Conservation (phyloP, 2,329 filamentous ascomycete genomes). For the Exophiala xenobiotica region DNA sequence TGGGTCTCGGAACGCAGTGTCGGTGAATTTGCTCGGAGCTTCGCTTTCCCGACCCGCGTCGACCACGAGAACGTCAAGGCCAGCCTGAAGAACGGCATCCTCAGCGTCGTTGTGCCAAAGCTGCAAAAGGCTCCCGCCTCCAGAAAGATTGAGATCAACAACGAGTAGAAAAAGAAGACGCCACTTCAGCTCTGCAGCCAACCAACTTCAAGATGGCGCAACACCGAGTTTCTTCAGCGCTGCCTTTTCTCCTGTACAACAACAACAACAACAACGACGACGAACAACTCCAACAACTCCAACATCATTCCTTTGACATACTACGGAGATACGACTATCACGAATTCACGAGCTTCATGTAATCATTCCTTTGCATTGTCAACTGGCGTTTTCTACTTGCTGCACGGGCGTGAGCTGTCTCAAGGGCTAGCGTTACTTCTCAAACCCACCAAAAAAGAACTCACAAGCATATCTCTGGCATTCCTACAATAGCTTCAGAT, state of each 20-base stretch:
- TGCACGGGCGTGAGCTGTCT: not conserved
- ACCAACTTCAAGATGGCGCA: not conserved
- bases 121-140: constrained; percentile 38
- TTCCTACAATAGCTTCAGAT: too few species aligned
- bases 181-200: not conserved
- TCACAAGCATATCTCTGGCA: not conserved
- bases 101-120: constrained; percentile 60
- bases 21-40: constrained; percentile 60
- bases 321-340: too few species aligned
- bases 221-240: not conserved
- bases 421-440: not conserved
- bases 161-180: constrained; percentile 12
- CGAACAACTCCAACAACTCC: not conserved
- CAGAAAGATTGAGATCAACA: constrained; percentile 20
- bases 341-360: not conserved
- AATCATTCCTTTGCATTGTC: not conserved
- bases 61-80: constrained; percentile 63
- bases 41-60: constrained; percentile 58
- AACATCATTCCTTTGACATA: too few species aligned
- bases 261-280: not conserved
- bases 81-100: constrained; percentile 60
- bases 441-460: not conserved
- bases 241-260: not conserved
- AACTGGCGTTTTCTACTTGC: not conserved
- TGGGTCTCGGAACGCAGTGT: constrained; percentile 61